Conservation (phyloP, 345 rosid species). For the Trapa incisa region DNA sequence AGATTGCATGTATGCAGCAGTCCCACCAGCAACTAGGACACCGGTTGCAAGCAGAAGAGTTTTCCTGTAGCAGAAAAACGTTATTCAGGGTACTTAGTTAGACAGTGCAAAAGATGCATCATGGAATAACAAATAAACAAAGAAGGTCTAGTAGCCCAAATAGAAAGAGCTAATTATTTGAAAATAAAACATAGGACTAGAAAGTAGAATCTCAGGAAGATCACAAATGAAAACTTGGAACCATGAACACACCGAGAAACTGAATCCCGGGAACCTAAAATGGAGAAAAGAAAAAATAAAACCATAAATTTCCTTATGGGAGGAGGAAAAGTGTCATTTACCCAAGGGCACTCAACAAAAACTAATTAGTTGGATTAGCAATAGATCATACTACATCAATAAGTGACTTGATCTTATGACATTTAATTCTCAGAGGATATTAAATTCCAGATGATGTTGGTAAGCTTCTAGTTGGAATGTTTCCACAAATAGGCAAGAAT, state of each 20-base stretch:
- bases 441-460: background rate
- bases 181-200: background rate
- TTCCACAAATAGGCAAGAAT: background rate
- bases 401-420: background rate
- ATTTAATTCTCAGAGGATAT: background rate
- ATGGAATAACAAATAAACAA: background rate
- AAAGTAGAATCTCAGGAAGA: background rate
- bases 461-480: background rate
- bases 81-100: background rate
- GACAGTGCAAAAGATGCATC: background rate
- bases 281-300: background rate
- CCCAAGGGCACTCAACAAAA: background rate
- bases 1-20: slow-evolving; percentile 65
- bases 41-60: slow-evolving; percentile 68
- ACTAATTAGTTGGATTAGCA: background rate
- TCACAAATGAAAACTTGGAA: background rate
- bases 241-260: background rate
- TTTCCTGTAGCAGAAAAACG: slow-evolving; percentile 44
- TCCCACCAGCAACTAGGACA: slow-evolving; percentile 72
- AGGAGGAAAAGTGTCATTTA: background rate
- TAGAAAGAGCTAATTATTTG: slow-evolving; percentile 1
- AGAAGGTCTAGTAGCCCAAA: background rate
- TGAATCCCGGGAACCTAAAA: background rate
- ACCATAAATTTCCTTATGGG: too few species aligned
- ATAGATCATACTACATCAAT: background rate